A percentile compares a stretch with the other conserved stretches of the same genome.
Evolutionary conservation across 73 alveolate genomes (phyloP).

Genomic region (Effrenium voratum): DNA sequence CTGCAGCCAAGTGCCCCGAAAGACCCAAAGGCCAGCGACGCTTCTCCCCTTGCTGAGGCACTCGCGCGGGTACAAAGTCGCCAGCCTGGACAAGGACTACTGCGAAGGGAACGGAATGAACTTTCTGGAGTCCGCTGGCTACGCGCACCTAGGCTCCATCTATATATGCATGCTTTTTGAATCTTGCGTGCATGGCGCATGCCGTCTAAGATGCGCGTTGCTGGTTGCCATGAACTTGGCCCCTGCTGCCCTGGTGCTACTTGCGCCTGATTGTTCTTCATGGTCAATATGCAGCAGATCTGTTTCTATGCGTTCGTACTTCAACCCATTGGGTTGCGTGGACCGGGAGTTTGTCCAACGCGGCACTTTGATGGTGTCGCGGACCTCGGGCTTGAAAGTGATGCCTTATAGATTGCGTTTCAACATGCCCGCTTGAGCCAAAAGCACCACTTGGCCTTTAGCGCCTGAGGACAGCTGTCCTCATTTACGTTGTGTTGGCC

Average conservation of each 20-base stretch:
- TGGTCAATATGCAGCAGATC: background rate
- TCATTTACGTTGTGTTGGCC: background rate
- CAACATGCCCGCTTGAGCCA: background rate
- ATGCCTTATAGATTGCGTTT: background rate
- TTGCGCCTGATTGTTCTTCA: background rate
- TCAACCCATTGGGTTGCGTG: background rate
- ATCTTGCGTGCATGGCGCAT: no score
- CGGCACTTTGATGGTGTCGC: background rate
- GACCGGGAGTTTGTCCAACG: background rate
- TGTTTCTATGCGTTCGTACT: background rate
- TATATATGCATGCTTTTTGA: background rate
- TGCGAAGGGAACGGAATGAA: background rate
- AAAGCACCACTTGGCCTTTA: background rate
- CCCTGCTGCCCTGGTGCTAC: background rate
- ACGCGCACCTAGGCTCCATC: background rate
- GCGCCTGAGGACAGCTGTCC: background rate
- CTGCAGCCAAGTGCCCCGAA: no score
- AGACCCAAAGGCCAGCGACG: no score
- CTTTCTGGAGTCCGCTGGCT: constrained; percentile 1
- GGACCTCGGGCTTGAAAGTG: background rate
- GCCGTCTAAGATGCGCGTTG: background rate
- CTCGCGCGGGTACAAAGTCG: background rate
- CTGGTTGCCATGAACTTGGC: background rate
- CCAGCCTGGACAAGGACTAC: background rate
- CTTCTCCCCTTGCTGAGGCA: background rate